These are phyloP conservation scores for Verticillium klebahnii DNA, from an alignment of 2,329 filamentous ascomycete species.

Conservation along the genomic window DNA sequence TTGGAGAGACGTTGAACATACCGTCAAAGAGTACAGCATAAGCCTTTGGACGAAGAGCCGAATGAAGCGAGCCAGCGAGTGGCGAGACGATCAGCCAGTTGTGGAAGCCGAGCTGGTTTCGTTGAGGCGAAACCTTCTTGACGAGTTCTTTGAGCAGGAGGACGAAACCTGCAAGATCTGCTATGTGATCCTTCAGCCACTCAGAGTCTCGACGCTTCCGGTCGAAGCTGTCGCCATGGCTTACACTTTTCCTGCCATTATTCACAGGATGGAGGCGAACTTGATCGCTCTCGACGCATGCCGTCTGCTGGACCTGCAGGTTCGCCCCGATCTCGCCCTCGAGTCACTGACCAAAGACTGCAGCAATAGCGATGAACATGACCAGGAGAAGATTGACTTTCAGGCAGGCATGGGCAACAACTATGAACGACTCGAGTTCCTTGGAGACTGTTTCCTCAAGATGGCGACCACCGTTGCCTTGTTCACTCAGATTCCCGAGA, in stretches of 20 bases:
- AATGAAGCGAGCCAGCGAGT: conserved; percentile 27
- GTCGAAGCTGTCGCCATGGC: conserved; percentile 66
- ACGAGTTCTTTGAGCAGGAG: conserved; percentile 55
- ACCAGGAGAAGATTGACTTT: conserved; percentile 63
- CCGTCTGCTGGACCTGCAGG: conserved; percentile 55
- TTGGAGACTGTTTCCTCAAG: conserved; percentile 92
- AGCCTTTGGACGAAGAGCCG: conserved; percentile 60
- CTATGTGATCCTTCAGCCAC: conserved; percentile 71
- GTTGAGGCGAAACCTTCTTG: conserved; percentile 78
- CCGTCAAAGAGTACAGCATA: conserved; percentile 79
- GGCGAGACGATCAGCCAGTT: conserved; percentile 73
- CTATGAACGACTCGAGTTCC: conserved; percentile 89
- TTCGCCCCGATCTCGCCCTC: conserved; percentile 67
- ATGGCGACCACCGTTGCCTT: conserved; percentile 90
- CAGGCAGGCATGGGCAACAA: conserved; percentile 87
- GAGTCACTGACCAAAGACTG: conserved; percentile 93
- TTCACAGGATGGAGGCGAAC: conserved; percentile 76
- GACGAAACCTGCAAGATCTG: conserved; percentile 41
- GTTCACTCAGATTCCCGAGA: conserved; percentile 70
- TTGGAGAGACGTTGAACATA: conserved; percentile 37
- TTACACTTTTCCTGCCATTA: conserved; percentile 75
- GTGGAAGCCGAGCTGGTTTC: conserved; percentile 69
- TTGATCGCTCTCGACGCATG: conserved; percentile 78
- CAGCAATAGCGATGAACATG: conserved; percentile 73
- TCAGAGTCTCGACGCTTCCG: conserved; percentile 73